Percentiles rank a stretch among this genome's conserved stretches.
Conservation (phyloP, 2,329 filamentous ascomycete species). For the Aspergillus awamori region DNA sequence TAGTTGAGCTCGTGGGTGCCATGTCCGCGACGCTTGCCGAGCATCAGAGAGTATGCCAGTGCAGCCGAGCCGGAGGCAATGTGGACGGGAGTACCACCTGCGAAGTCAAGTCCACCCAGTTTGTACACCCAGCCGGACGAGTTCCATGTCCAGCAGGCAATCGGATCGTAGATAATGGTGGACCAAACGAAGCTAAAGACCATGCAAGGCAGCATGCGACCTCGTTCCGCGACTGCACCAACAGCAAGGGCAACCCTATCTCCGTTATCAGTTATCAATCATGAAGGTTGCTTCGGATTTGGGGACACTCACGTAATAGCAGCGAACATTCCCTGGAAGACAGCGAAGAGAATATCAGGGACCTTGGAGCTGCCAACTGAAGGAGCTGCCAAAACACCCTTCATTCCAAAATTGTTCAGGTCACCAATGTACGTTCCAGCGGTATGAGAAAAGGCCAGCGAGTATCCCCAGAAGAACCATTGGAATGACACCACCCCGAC, state of each 20-base stretch:
- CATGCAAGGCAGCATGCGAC: conserved; percentile 83
- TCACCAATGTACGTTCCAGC: conserved; percentile 77
- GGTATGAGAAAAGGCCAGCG: conserved; percentile 76
- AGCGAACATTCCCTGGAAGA: conserved; percentile 67
- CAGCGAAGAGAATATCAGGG: conserved; percentile 80
- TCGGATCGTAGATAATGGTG: conserved; percentile 86
- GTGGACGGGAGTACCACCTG: conserved; percentile 87
- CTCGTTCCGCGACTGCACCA: conserved; percentile 82
- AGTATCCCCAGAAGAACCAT: conserved; percentile 97
- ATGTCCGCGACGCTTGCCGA: conserved; percentile 82
- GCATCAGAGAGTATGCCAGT: conserved; percentile 86
- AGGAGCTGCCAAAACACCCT: conserved; percentile 71
- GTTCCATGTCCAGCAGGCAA: conserved; percentile 97
- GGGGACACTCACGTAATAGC: conserved; percentile 71
- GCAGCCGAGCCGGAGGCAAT: conserved; percentile 82
- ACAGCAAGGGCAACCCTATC: conserved; percentile 76
- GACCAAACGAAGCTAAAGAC: conserved; percentile 94
- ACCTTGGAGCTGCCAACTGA: conserved; percentile 73
- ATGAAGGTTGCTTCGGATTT: background rate
- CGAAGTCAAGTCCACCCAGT: conserved; percentile 84
- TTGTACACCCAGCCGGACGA: conserved; percentile 75
- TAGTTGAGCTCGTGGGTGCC: conserved; percentile 88
- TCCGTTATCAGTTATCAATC: conserved; percentile 18
- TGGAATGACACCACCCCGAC: conserved; percentile 80
- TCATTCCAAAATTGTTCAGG: conserved; percentile 77